Evolutionary conservation across 257 asterid genomes (phyloP).

Genomic region (Solanum peruvianum): DNA sequence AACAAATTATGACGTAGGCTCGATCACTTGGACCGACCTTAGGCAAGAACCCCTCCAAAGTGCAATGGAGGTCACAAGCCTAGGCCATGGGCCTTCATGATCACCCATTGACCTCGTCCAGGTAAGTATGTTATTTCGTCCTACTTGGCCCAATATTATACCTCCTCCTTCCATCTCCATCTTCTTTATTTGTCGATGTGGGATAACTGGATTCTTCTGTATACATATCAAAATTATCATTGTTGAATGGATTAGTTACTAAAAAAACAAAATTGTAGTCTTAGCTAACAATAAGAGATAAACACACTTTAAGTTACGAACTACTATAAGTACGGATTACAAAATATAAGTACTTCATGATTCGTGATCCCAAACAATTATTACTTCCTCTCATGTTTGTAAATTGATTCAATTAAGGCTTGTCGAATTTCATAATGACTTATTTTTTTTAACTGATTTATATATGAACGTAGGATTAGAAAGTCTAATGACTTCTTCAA

Average conservation of each 20-base stretch:
- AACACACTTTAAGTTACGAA: no score
- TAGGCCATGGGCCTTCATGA: conserved; percentile 9
- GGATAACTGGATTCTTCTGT: neutral
- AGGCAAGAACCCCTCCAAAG: conserved; percentile 15
- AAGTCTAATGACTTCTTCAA: neutral
- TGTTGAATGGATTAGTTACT: neutral
- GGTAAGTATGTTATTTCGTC: conserved; percentile 10
- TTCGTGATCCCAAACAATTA: no score
- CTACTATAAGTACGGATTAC: no score
- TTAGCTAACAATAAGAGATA: no score
- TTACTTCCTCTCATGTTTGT: no score
- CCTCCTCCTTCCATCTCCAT: neutral
- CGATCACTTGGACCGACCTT: conserved; percentile 33
- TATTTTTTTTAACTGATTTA: neutral
- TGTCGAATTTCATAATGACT: neutral
- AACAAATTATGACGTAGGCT: neutral
- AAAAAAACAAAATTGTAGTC: neutral
- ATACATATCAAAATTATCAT: neutral
- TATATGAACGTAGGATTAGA: no score
- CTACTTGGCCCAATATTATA: neutral
- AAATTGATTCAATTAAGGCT: no score
- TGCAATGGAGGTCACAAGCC: conserved; percentile 14
- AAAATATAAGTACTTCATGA: no score
- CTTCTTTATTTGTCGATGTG: neutral
- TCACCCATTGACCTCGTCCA: conserved; percentile 18